Conservation (phyloP, 257 asterid genomes). For the Fraxinus cuspidata region DNA sequence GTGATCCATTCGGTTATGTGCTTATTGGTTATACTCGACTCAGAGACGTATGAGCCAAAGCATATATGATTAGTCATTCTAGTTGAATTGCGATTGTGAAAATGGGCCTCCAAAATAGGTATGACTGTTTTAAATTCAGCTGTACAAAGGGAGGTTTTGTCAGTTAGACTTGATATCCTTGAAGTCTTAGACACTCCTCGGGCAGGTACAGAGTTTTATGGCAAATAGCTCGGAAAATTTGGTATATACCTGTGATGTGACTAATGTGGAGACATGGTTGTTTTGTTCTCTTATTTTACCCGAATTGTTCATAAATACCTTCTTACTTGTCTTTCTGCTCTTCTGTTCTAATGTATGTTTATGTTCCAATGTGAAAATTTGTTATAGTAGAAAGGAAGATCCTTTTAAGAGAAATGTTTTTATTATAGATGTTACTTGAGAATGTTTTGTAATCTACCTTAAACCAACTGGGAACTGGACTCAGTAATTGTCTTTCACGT, state of each 20-base stretch:
- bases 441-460: background rate
- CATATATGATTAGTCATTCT: background rate
- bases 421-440: background rate
- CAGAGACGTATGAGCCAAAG: background rate
- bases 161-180: background rate
- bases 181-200: background rate
- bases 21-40: background rate
- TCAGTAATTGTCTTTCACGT: background rate
- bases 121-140: background rate
- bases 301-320: background rate
- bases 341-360: background rate
- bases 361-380: background rate
- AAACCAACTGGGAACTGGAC: conserved; percentile 22
- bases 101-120: background rate
- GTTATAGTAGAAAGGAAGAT: background rate
- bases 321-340: background rate
- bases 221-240: background rate
- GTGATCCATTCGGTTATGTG: background rate
- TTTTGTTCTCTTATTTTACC: background rate
- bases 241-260: background rate
- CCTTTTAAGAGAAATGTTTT: background rate
- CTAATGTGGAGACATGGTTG: background rate
- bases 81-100: background rate
- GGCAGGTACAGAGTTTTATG: background rate
- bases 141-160: background rate